Conservation (phyloP, 768 basidiomycete species). For the Ramaria rubella region DNA sequence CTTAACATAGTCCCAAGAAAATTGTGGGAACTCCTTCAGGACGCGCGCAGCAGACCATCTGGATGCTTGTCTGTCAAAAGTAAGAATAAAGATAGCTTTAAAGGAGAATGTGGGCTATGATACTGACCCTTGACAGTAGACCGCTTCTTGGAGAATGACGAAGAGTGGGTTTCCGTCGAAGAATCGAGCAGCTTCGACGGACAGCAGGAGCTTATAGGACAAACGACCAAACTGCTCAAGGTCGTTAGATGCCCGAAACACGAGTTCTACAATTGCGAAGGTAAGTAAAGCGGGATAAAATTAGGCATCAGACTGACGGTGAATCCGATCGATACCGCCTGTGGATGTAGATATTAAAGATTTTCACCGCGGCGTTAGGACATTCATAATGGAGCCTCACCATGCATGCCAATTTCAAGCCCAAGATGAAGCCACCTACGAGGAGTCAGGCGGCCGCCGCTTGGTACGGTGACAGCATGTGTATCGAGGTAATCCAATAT, state of each 20-base stretch:
- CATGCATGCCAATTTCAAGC: conserved; percentile 36
- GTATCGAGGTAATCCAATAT: conserved; percentile 37
- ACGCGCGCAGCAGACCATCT: conserved; percentile 43
- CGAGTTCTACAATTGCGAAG: conserved; percentile 33
- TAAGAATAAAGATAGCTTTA: neutral
- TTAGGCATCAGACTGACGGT: conserved; percentile 31
- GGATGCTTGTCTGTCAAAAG: conserved; percentile 32
- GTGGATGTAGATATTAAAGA: neutral
- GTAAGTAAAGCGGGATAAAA: no score
- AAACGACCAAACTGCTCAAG: conserved; percentile 38
- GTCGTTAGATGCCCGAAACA: conserved; percentile 42
- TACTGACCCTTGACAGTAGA: conserved; percentile 44
- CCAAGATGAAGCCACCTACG: conserved; percentile 41
- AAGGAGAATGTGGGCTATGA: neutral
- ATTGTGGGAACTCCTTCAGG: conserved; percentile 31
- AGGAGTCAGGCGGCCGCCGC: conserved; percentile 37
- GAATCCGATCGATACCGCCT: conserved; percentile 45
- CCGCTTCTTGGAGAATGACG: conserved; percentile 43
- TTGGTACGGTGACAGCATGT: conserved; percentile 35
- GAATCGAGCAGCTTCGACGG: conserved; percentile 29
- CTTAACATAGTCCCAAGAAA: conserved; percentile 39
- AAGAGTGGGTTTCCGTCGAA: conserved; percentile 47
- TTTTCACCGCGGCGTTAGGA: neutral
- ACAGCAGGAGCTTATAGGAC: conserved; percentile 39
- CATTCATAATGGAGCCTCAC: conserved; percentile 15